Percentiles rank a stretch among this genome's conserved stretches.
Evolutionary conservation across 1,139 yeast species (phyloP).

Genomic region (Candida glucosophila): DNA sequence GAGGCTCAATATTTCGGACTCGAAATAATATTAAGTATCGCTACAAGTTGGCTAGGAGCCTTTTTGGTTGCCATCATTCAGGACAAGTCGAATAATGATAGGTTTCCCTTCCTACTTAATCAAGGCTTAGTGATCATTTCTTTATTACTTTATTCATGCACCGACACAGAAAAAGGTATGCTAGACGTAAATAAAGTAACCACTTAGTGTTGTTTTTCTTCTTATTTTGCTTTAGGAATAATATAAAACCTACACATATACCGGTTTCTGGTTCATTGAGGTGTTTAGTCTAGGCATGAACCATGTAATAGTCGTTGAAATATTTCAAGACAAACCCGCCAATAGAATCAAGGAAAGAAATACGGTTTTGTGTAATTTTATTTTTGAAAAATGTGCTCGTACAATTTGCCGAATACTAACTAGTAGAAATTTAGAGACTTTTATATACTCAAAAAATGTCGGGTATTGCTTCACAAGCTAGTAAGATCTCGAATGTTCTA

Average conservation of each 20-base stretch:
- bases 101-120: slow-evolving; percentile 34
- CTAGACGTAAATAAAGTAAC: slow-evolving; percentile 72
- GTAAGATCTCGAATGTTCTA: slow-evolving; percentile 30
- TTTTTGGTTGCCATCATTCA: slow-evolving; percentile 34
- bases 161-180: slow-evolving; percentile 38
- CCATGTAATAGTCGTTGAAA: too few species aligned
- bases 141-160: slow-evolving; percentile 14
- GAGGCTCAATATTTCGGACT: slow-evolving; percentile 40
- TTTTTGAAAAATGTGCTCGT: slow-evolving; percentile 3
- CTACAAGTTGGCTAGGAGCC: slow-evolving; percentile 38
- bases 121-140: slow-evolving; percentile 20
- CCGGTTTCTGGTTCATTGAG: too few species aligned
- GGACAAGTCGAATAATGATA: slow-evolving; percentile 29
- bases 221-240: too few species aligned
- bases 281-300: too few species aligned
- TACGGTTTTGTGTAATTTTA: slow-evolving; percentile 5
- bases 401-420: background rate
- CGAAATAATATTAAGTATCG: slow-evolving; percentile 34
- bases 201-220: slow-evolving; percentile 8
- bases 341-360: too few species aligned
- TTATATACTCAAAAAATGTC: slow-evolving; percentile 24
- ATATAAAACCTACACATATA: too few species aligned
- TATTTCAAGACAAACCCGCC: too few species aligned
- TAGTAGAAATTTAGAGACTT: slow-evolving; percentile 46
- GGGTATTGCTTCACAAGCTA: slow-evolving; percentile 40